Conservation (phyloP, 2,329 filamentous ascomycete species). For the Microdochium bolleyi region DNA sequence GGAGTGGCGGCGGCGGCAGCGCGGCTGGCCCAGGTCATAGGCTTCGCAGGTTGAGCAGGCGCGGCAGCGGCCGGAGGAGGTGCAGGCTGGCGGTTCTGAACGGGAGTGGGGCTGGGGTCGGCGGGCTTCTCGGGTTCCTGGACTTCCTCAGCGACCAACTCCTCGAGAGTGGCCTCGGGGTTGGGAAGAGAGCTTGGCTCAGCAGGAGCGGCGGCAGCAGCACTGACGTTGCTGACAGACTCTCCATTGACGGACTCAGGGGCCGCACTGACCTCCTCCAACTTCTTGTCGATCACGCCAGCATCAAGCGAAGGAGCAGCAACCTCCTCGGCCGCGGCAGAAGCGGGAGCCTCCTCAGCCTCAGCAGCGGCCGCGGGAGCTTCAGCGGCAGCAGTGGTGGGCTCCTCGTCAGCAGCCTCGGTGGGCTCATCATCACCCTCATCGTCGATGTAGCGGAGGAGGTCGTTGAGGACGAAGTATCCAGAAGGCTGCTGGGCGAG, state of each 20-base stretch:
- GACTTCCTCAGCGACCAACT: constrained; percentile 45
- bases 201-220: constrained; percentile 23
- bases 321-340: constrained; percentile 26
- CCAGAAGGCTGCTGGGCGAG: constrained; percentile 93
- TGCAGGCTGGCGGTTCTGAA: constrained; percentile 39
- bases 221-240: not conserved
- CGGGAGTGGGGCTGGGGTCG: constrained; percentile 49
- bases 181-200: constrained; percentile 26
- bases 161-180: constrained; percentile 40
- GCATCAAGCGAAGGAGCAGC: constrained; percentile 24
- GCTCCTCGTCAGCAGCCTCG: constrained; percentile 23
- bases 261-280: constrained; percentile 42
- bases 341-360: constrained; percentile 19
- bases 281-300: constrained; percentile 50
- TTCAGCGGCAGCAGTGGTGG: constrained; percentile 16
- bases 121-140: constrained; percentile 60
- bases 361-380: constrained; percentile 19
- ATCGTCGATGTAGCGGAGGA: constrained; percentile 86
- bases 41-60: constrained; percentile 47
- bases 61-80: constrained; percentile 34
- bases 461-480: constrained; percentile 98
- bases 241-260: constrained; percentile 13
- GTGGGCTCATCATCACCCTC: constrained; percentile 67
- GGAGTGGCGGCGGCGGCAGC: constrained; percentile 50
- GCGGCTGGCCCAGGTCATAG: constrained; percentile 70